These are phyloP conservation scores for Corylus americana DNA, from an alignment of 306 rosid species.

Conservation along the genomic window DNA sequence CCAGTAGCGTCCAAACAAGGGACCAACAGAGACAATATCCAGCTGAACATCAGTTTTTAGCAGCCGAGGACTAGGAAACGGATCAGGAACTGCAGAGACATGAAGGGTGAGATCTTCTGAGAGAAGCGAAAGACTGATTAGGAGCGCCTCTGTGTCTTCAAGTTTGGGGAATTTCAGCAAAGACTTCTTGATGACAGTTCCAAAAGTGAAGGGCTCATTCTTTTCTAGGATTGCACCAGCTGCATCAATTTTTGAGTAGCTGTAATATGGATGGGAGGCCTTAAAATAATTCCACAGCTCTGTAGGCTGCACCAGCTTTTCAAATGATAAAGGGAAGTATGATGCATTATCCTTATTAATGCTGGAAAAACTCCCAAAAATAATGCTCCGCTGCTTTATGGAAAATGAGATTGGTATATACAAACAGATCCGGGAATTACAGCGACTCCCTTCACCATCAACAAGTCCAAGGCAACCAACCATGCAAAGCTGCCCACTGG, in stretches of 20 bases:
- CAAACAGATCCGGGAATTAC: conserved; percentile 74
- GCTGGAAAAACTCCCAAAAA: conserved; percentile 70
- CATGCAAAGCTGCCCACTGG: conserved; percentile 97
- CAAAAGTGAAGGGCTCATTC: conserved; percentile 64
- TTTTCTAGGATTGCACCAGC: conserved; percentile 67
- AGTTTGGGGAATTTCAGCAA: conserved; percentile 78
- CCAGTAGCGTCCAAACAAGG: conserved; percentile 66
- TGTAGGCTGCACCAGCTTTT: conserved; percentile 58
- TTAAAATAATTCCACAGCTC: conserved; percentile 79
- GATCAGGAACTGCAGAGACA: conserved; percentile 50
- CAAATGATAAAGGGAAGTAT: conserved; percentile 76
- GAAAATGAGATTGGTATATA: conserved; percentile 74
- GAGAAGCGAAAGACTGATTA: conserved; percentile 67
- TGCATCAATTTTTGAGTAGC: conserved; percentile 46
- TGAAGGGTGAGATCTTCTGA: conserved; percentile 84
- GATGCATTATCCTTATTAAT: conserved; percentile 34
- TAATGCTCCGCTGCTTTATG: conserved; percentile 67
- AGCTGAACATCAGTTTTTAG: conserved; percentile 52
- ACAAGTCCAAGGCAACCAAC: conserved; percentile 73
- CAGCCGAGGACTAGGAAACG: conserved; percentile 33
- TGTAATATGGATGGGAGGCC: conserved; percentile 60
- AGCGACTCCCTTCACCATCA: conserved; percentile 48
- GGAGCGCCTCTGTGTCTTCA: conserved; percentile 61
- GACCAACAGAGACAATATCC: conserved; percentile 79
- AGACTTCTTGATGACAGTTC: conserved; percentile 68